phyloP scores from a whole-genome alignment of 2,329 filamentous ascomycete genomes.

The Mollisiaceae sp. region DNA sequence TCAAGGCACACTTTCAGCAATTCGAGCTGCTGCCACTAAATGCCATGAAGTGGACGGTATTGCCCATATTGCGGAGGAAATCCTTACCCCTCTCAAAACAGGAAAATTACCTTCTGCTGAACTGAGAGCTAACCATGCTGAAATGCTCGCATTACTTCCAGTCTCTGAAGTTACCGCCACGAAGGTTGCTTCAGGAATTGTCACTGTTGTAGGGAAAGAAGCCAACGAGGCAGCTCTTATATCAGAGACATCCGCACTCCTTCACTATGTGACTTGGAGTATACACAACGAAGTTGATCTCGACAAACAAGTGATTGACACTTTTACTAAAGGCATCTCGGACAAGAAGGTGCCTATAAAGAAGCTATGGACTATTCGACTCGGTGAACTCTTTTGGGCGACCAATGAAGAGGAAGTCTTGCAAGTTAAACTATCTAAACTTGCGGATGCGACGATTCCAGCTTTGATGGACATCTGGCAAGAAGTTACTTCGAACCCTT shows the following conservation, averaged over 20 bases:
- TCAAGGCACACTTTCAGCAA: constrained; percentile 75
- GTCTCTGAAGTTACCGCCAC: constrained; percentile 65
- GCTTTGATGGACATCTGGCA: constrained; percentile 73
- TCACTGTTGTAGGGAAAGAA: constrained; percentile 77
- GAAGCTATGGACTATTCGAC: constrained; percentile 78
- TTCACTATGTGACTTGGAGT: constrained; percentile 66
- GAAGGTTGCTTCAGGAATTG: constrained; percentile 70
- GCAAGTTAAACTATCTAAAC: constrained; percentile 53
- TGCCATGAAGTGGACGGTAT: constrained; percentile 63
- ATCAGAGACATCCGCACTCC: constrained; percentile 75
- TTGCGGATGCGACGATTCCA: constrained; percentile 58
- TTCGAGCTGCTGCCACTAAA: constrained; percentile 69
- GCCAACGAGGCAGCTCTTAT: constrained; percentile 83
- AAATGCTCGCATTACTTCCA: constrained; percentile 73
- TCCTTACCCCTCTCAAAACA: constrained; percentile 78
- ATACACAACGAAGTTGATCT: constrained; percentile 65
- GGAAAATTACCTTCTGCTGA: constrained; percentile 86
- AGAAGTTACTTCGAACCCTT: constrained; percentile 78
- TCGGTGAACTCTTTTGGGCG: constrained; percentile 72
- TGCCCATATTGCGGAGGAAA: constrained; percentile 75
- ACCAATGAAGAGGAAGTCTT: constrained; percentile 53
- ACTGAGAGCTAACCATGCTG: constrained; percentile 80
- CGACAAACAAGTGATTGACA: constrained; percentile 70
- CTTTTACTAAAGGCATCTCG: constrained; percentile 77
- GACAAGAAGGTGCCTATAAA: constrained; percentile 84